Conservation (phyloP, 192 early-diverging fungal genomes). For the Irineochytrium annulatum region DNA sequence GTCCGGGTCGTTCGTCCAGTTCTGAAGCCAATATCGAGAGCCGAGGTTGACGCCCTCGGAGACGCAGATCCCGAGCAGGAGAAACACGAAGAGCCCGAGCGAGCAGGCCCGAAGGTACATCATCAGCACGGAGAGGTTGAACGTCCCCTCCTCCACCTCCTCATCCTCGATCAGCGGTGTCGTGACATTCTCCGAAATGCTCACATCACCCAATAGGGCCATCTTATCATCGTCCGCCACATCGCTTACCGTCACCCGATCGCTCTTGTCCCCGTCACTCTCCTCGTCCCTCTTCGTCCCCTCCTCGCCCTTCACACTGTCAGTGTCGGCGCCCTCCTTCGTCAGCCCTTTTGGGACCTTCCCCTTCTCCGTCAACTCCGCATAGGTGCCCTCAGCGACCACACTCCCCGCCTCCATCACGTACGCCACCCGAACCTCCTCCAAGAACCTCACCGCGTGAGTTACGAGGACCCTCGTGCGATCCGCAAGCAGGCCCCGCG, state of each 20-base stretch:
- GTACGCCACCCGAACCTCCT: slow-evolving; percentile 68
- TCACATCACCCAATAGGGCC: no score
- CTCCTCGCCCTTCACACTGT: no score
- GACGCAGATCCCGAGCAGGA: slow-evolving; percentile 8
- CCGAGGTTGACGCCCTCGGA: slow-evolving; percentile 23
- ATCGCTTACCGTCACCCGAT: no score
- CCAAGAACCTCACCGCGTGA: slow-evolving; percentile 73
- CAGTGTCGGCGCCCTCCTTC: no score
- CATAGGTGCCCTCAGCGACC: slow-evolving; percentile 60
- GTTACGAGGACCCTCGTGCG: slow-evolving; percentile 86
- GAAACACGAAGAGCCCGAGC: slow-evolving; percentile 1
- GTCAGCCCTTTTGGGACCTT: no score
- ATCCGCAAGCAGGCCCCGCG: slow-evolving; percentile 53
- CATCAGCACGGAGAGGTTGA: no score
- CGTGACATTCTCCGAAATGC: no score
- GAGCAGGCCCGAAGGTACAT: slow-evolving; percentile 22
- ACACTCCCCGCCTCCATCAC: slow-evolving; percentile 68
- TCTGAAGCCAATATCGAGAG: slow-evolving; percentile 13
- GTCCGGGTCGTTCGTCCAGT: slow-evolving; percentile 19
- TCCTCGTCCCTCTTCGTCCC: no score
- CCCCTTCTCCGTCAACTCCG: slow-evolving; percentile 55
- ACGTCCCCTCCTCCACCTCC: no score
- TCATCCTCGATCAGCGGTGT: no score
- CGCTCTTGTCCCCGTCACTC: no score
- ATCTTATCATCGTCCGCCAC: no score